phyloP scores from a whole-genome alignment of 768 basidiomycete species.

The Wakefieldia striispora region DNA sequence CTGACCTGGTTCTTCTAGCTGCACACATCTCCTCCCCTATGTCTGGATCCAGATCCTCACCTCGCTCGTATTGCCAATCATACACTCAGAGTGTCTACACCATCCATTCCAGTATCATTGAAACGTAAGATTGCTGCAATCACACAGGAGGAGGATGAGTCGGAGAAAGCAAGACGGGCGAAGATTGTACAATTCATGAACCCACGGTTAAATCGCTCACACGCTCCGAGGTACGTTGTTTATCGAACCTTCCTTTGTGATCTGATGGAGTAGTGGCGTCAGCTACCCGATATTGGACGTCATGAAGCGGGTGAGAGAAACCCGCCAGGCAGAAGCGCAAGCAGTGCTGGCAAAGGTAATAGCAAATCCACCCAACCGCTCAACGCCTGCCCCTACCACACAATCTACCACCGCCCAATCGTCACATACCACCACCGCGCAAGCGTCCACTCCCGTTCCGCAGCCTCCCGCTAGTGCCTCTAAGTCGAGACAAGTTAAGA shows the following conservation, averaged over 20 bases:
- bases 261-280: slow-evolving; percentile 1
- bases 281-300: slow-evolving; percentile 63
- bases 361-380: slow-evolving; percentile 29
- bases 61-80: slow-evolving; percentile 75
- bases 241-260: background rate
- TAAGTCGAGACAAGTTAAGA: slow-evolving; percentile 28
- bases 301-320: slow-evolving; percentile 33
- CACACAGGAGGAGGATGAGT: slow-evolving; percentile 75
- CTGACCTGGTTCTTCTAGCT: slow-evolving; percentile 43
- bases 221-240: slow-evolving; percentile 47
- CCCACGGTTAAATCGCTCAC: slow-evolving; percentile 48
- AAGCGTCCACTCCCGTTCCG: slow-evolving; percentile 23
- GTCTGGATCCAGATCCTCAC: slow-evolving; percentile 77
- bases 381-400: slow-evolving; percentile 28
- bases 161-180: slow-evolving; percentile 65
- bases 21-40: slow-evolving; percentile 72
- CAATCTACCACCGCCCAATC: slow-evolving; percentile 36
- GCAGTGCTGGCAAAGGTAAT: slow-evolving; percentile 24
- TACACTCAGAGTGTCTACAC: slow-evolving; percentile 67
- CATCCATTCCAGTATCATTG: slow-evolving; percentile 67
- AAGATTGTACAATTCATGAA: slow-evolving; percentile 83
- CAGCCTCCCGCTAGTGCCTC: slow-evolving; percentile 29
- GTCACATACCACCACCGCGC: slow-evolving; percentile 31
- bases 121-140: slow-evolving; percentile 72
- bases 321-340: slow-evolving; percentile 25